Base-by-base conservation (phyloP, 495 filamentous ascomycete genomes). In the Penicillium silybi region DNA sequence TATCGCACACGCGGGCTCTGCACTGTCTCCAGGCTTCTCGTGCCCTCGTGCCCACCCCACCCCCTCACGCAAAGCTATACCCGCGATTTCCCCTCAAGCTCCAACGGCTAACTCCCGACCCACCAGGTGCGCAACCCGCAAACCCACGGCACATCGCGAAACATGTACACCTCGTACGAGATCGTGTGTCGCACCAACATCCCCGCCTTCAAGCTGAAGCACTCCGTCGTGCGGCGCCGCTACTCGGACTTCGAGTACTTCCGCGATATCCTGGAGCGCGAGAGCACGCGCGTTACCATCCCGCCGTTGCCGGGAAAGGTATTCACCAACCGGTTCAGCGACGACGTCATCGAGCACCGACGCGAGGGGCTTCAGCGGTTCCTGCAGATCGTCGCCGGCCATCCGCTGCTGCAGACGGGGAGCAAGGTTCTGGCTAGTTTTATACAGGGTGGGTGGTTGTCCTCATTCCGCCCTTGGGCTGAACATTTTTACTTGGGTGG, bases 231-330 rank as follows among this genome's bases (percentile, higher is more conserved):
- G 45, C 90, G 93, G 50, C 84, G 93, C 48, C 89, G 93, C 22
- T 98, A 98, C 73, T 91, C 86, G 50, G 93, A 98, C 70, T 98
- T 98, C 61, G 93, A 98, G 74, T 91, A 93, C 75, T 98, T 98
- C 75, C 90, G 93, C 61, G 93, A 98, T 67, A 96, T 97, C 49
- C 81, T 98, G 45, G 93, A 98, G 79, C 86, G 95, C 49, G 93
- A 98, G 75, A 86, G 81, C 60, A 92, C 92, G 34, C 79, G 95
- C 47, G 93, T 98, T 43, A 96, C 90, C 25, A 98, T 97, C 65
- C 93, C 93, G 4, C 93, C 93, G 20, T 75, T 98, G 44, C 93
- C 93, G 0, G 93, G 93, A 22, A 98, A 97, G 74, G 93, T 98
- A 26, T 96, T 97, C 62, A 97, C 92, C 22, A 97, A 97, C 69